A percentile compares a stretch with the other conserved stretches of the same genome.
These are phyloP conservation scores for Aspergillus latus DNA, from an alignment of 2,329 filamentous ascomycete species.

Conservation along the genomic window DNA sequence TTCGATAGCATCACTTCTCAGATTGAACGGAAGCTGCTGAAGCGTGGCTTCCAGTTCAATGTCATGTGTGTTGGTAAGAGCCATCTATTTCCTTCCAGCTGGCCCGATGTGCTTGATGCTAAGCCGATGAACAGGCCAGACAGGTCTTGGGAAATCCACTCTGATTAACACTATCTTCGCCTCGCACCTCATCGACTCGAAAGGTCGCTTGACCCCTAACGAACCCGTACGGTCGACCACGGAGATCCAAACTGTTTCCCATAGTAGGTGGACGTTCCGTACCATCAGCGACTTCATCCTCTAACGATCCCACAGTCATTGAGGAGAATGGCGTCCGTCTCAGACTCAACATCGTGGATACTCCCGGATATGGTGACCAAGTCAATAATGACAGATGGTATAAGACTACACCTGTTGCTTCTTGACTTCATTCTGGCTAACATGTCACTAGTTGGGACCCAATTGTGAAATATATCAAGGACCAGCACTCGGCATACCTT, in stretches of 20 bases:
- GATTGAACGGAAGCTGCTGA: slow-evolving; percentile 99
- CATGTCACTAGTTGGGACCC: slow-evolving; percentile 74
- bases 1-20: slow-evolving; percentile 99
- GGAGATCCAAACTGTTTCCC: slow-evolving; percentile 95
- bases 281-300: background rate
- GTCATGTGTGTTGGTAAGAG: slow-evolving; percentile 96
- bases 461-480: slow-evolving; percentile 99
- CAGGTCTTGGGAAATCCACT: slow-evolving; percentile 96
- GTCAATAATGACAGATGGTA: slow-evolving; percentile 99
- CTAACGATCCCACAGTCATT: slow-evolving; percentile 60
- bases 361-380: slow-evolving; percentile 94
- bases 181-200: slow-evolving; percentile 98
- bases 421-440: slow-evolving; percentile 21
- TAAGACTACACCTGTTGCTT: slow-evolving; percentile 12
- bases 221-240: slow-evolving; percentile 94
- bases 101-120: background rate
- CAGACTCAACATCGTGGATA: slow-evolving; percentile 97
- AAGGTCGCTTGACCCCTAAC: slow-evolving; percentile 88
- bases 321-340: slow-evolving; percentile 99
- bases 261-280: slow-evolving; percentile 55
- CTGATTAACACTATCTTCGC: slow-evolving; percentile 99
- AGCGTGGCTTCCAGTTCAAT: slow-evolving; percentile 99
- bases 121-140: slow-evolving; percentile 69
- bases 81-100: background rate
- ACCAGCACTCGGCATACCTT: slow-evolving; percentile 98